These are phyloP conservation scores for Incumbomyces delicatus DNA, from an alignment of 2,329 filamentous ascomycete genomes.

Conservation along the genomic window DNA sequence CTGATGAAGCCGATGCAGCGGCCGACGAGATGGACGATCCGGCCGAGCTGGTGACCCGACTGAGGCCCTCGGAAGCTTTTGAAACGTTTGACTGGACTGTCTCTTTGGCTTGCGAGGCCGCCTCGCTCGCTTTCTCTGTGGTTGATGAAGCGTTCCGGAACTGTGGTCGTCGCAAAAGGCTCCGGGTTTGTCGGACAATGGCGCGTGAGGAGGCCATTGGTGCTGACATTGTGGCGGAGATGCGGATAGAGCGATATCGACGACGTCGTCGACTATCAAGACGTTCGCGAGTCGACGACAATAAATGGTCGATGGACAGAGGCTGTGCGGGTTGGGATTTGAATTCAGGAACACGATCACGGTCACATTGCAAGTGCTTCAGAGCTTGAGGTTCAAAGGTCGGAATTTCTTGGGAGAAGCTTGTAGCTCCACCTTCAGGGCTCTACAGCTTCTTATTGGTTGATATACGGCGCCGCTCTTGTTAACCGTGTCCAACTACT, in stretches of 20 bases:
- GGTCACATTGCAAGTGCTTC: no score
- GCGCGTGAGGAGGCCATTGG: slow-evolving; percentile 29
- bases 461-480: no score
- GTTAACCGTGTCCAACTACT: no score
- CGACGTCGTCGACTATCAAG: not conserved
- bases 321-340: not conserved
- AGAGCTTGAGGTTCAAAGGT: slow-evolving; percentile 5
- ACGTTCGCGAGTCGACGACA: not conserved
- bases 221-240: slow-evolving; percentile 30
- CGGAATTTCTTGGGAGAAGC: slow-evolving; percentile 11
- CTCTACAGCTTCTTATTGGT: no score
- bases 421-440: not conserved
- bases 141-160: slow-evolving; percentile 40
- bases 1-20: slow-evolving; percentile 55
- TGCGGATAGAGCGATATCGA: slow-evolving; percentile 17
- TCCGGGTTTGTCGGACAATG: slow-evolving; percentile 38
- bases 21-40: slow-evolving; percentile 67
- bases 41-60: slow-evolving; percentile 68
- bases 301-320: not conserved
- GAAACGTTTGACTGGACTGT: slow-evolving; percentile 32
- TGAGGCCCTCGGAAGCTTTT: slow-evolving; percentile 74
- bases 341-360: not conserved
- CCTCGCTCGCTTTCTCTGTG: slow-evolving; percentile 30
- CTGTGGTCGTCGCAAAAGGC: slow-evolving; percentile 33
- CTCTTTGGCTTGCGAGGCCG: slow-evolving; percentile 37